phyloP scores from a whole-genome alignment of 179 eudicot species.

The Amaranthus tricolor region DNA sequence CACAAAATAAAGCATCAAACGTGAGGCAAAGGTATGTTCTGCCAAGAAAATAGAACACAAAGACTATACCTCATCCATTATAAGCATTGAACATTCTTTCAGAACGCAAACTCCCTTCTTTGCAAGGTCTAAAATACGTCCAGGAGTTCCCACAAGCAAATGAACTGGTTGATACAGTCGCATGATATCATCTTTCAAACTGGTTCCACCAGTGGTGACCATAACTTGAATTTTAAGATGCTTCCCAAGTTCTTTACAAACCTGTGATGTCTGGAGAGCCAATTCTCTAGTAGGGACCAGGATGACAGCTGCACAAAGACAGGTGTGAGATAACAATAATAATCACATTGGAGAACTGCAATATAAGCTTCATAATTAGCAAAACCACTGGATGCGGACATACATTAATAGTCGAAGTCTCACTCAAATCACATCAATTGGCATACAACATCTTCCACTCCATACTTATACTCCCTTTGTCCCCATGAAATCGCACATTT shows the following conservation, averaged over 20 bases:
- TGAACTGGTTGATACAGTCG: slow-evolving; percentile 90
- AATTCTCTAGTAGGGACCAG: slow-evolving; percentile 93
- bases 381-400: not conserved
- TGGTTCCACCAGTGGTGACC: slow-evolving; percentile 97
- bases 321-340: not conserved
- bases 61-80: slow-evolving; percentile 76
- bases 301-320: slow-evolving; percentile 62
- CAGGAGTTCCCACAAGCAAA: slow-evolving; percentile 83
- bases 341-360: slow-evolving; percentile 1
- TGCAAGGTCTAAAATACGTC: slow-evolving; percentile 70
- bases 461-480: no score
- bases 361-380: not conserved
- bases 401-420: not conserved
- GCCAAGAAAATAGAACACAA: not conserved
- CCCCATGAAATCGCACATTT: no score
- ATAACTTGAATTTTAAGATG: slow-evolving; percentile 79
- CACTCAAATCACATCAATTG: not conserved
- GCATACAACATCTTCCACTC: not conserved
- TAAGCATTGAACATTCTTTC: slow-evolving; percentile 70
- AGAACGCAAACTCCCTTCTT: slow-evolving; percentile 68
- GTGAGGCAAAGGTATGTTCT: not conserved
- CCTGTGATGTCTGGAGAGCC: slow-evolving; percentile 97
- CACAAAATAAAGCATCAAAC: not conserved
- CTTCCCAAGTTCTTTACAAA: slow-evolving; percentile 94
- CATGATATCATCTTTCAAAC: slow-evolving; percentile 93